phyloP scores from a whole-genome alignment of 1,284 basidiomycete species.

The Cystobasidium sp. region DNA sequence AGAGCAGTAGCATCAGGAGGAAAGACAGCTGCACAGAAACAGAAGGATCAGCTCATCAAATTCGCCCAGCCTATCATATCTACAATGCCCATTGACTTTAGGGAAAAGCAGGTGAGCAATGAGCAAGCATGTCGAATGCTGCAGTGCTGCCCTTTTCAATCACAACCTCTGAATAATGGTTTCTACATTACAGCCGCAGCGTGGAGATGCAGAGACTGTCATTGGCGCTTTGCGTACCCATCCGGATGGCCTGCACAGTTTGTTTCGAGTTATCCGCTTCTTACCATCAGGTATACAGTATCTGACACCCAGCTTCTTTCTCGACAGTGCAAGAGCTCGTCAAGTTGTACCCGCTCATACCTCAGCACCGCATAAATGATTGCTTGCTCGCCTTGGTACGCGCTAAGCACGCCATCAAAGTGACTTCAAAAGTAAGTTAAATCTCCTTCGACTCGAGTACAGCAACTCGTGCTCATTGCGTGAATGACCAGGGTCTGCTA shows the following conservation, averaged over 20 bases:
- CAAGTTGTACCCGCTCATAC: conserved; percentile 33
- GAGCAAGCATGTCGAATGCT: no score
- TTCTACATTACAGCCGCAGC: conserved; percentile 34
- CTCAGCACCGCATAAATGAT: conserved; percentile 44
- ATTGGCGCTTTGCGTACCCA: conserved; percentile 44
- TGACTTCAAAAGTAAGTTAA: conserved; percentile 16
- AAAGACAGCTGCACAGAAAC: conserved; percentile 42
- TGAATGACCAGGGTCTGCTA: conserved; percentile 8
- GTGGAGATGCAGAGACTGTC: conserved; percentile 48
- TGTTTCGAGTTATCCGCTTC: conserved; percentile 10
- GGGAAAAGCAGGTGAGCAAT: conserved; percentile 49
- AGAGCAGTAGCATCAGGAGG: conserved; percentile 26
- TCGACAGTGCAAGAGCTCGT: conserved; percentile 40
- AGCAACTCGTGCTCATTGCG: not conserved
- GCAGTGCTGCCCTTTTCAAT: not conserved
- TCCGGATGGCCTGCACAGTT: conserved; percentile 43
- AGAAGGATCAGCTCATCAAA: conserved; percentile 49
- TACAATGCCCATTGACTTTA: conserved; percentile 49
- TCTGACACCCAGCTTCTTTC: not conserved
- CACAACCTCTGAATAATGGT: not conserved
- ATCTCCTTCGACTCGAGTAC: no score
- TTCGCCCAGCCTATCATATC: conserved; percentile 50
- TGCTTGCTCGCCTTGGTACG: conserved; percentile 34
- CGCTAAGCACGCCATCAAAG: conserved; percentile 44
- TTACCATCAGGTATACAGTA: not conserved